These are phyloP conservation scores for Penicillium waksmanii DNA, from an alignment of 495 filamentous ascomycete genomes.

Conservation along the genomic window DNA sequence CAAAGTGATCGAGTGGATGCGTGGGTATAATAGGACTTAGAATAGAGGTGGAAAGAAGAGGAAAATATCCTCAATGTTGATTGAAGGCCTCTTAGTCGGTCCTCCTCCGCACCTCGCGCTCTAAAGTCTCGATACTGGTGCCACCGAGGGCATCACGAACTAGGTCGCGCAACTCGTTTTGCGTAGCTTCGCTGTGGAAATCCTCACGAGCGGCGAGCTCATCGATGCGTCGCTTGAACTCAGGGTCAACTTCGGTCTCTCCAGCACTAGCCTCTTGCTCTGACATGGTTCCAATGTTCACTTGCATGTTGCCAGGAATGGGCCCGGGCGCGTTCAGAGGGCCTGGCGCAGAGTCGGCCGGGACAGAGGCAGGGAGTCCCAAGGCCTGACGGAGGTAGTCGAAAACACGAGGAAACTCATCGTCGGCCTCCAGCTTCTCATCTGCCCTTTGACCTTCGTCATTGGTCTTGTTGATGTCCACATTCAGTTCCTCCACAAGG, in stretches of 20 bases:
- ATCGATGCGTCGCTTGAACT: constrained; percentile 74
- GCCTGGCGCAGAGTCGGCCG: constrained; percentile 27
- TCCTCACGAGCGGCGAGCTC: constrained; percentile 73
- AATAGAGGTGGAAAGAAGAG: not conserved
- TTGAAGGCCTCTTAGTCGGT: constrained; percentile 46
- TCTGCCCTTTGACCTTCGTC: constrained; percentile 69
- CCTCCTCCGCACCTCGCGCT: constrained; percentile 65
- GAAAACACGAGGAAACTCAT: constrained; percentile 67
- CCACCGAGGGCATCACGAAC: constrained; percentile 69
- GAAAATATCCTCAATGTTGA: not conserved
- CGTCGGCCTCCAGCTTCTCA: constrained; percentile 72
- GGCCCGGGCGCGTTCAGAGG: constrained; percentile 51
- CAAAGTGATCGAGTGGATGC: not conserved
- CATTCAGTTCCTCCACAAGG: constrained; percentile 79
- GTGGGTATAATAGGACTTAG: not conserved
- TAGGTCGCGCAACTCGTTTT: constrained; percentile 68
- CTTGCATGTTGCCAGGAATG: constrained; percentile 65
- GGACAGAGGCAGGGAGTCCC: constrained; percentile 30
- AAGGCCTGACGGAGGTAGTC: constrained; percentile 64
- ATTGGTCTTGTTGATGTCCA: constrained; percentile 64
- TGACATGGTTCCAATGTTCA: constrained; percentile 69
- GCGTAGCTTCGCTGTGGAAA: constrained; percentile 70
- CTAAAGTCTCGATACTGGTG: constrained; percentile 51
- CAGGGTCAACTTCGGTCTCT: constrained; percentile 61
- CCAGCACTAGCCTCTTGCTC: constrained; percentile 57